Base-by-base conservation (phyloP, 2,329 filamentous ascomycete genomes). In the Fusarium tanahbumbuense region DNA sequence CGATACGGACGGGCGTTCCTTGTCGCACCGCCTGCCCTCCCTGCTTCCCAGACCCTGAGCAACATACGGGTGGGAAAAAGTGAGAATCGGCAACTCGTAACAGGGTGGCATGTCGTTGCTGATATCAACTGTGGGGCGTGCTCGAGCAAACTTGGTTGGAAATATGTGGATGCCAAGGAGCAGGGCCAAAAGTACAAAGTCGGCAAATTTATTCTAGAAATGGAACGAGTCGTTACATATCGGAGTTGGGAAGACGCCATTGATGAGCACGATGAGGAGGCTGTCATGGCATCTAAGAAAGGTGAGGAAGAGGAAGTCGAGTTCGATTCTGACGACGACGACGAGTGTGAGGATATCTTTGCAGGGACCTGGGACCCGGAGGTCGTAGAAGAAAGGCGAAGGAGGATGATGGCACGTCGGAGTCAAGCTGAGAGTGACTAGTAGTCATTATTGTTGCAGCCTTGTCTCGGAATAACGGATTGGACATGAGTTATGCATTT, bases 121-220 rank as follows among this genome's bases (percentile, higher is more conserved):
- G 89, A 91, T 78, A 89, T 91, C 50, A 82, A 77, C 48, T 92
- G 89, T 74, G 76, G 76, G 12, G 80, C 85, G 27, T 92, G 89
- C 77, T 79, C 80, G 27, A 81, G 80, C 54, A 87, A 87, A 72
- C 75, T 92, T 11, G 89, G 89, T 20, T 92, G 89, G 89, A 91
- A 91, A 77, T 92, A 92, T 73, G 83, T 91, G 45, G 87, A 89
- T 75, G 89, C 89, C 3, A 84, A 83, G 64, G 87, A 91, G 71
- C 74, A 81, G 58, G 79, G 82, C 48, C 89, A 91, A 76, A 85
- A 83, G 75, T 92, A 92, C 82, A 92, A 92, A 78, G 83, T 91
- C 52, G 89, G 89, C 70, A 91, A 91, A 77, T 91, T 87, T 75
- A 91, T 91, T 30, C 77, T 92, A 41, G 89, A 92, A 80, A 87